Percentiles rank a stretch among this genome's conserved stretches.
phyloP scores from a whole-genome alignment of 1,139 yeast species.

The Lodderomyces oxycetoniae region DNA sequence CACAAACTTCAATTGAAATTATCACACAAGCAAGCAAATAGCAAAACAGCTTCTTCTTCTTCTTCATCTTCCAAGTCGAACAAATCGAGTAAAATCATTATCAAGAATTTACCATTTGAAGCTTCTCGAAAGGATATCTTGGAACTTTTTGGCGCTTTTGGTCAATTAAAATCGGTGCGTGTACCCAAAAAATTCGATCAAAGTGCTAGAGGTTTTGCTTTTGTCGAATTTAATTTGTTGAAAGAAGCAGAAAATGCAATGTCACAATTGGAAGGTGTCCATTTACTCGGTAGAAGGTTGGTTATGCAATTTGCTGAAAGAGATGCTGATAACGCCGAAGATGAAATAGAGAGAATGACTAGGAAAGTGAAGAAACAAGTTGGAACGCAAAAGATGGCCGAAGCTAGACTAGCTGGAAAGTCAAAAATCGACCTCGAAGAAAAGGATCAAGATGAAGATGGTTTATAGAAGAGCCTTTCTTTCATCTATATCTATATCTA shows the following conservation, averaged over 20 bases:
- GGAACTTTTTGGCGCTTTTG: conserved; percentile 89
- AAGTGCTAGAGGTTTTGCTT: conserved; percentile 95
- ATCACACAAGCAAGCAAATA: conserved; percentile 58
- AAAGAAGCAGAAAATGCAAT: conserved; percentile 97
- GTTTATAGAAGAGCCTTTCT: no score
- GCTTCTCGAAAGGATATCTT: conserved; percentile 88
- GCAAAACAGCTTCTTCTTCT: conserved; percentile 14
- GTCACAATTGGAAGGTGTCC: conserved; percentile 92
- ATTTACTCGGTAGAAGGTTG: conserved; percentile 89
- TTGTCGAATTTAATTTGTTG: conserved; percentile 82
- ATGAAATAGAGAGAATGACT: conserved; percentile 86
- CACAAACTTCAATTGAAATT: conserved; percentile 85
- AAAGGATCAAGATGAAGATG: conserved; percentile 28
- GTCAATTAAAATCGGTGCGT: conserved; percentile 89
- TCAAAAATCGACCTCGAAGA: conserved; percentile 71
- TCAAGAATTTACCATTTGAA: conserved; percentile 96
- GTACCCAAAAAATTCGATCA: conserved; percentile 95
- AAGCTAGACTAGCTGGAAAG: conserved; percentile 70
- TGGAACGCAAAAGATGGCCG: conserved; percentile 67
- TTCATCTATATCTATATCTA: no score
- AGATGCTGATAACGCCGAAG: conserved; percentile 80
- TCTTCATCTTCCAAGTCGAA: conserved; percentile 27
- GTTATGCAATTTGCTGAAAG: conserved; percentile 93
- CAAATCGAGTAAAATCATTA: conserved; percentile 69
- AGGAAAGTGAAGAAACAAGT: conserved; percentile 78